phyloP scores from a whole-genome alignment of 1,284 basidiomycete genomes.

The Ceratobasidium sp. region DNA sequence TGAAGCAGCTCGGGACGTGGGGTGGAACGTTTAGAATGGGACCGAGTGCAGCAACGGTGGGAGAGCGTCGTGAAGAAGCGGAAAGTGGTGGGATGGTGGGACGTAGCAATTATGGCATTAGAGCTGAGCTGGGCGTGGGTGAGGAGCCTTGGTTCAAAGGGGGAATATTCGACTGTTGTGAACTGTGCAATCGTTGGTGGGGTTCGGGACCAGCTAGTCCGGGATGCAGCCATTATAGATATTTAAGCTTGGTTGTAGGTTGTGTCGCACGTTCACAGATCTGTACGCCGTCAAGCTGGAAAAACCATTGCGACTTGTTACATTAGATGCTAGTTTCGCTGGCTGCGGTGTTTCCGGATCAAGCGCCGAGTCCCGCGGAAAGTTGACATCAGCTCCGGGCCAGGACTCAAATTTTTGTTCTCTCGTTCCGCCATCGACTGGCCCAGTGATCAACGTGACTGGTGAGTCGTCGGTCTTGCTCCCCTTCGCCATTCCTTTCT shows the following conservation, averaged over 20 bases:
- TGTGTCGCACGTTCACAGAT: not conserved
- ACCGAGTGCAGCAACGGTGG: conserved; percentile 53
- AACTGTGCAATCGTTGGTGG: conserved; percentile 1
- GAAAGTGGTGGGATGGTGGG: not conserved
- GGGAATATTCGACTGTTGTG: not conserved
- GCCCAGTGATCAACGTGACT: not conserved
- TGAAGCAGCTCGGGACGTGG: conserved; percentile 55
- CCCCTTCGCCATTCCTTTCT: not conserved
- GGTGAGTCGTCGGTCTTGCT: not conserved
- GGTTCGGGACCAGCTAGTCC: not conserved
- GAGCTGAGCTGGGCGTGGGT: not conserved
- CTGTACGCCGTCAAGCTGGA: too few relatives aligned
- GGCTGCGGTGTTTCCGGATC: too few relatives aligned
- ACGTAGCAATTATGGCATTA: not conserved
- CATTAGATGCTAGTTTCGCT: too few relatives aligned
- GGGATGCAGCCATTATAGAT: too few relatives aligned
- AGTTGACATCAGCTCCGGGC: too few relatives aligned
- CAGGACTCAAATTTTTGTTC: too few relatives aligned
- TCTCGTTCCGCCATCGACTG: too few relatives aligned
- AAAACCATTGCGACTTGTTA: too few relatives aligned
- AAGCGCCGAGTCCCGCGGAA: too few relatives aligned
- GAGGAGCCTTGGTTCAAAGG: not conserved
- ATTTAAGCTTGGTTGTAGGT: not conserved
- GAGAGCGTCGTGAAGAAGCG: conserved; percentile 50
- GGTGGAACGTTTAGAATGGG: conserved; percentile 54